phyloP scores from a whole-genome alignment of 2,329 filamentous ascomycete genomes.

The Xylaria arbuscula region DNA sequence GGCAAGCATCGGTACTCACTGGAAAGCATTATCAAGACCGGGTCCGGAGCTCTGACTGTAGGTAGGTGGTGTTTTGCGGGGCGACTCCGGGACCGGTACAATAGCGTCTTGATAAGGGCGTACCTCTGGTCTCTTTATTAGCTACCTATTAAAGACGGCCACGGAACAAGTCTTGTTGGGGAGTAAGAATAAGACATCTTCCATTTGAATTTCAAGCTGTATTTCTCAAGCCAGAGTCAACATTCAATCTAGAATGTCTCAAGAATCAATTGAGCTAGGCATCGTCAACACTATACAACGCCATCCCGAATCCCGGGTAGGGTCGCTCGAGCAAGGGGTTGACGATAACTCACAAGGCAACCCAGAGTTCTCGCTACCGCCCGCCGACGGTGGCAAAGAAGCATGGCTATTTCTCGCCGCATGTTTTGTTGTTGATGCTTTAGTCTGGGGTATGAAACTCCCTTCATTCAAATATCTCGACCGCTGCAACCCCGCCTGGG shows the following conservation, averaged over 20 bases:
- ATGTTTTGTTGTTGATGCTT: constrained; percentile 63
- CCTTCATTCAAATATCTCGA: neutral
- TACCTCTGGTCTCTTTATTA: neutral
- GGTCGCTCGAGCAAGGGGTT: constrained; percentile 13
- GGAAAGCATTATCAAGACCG: neutral
- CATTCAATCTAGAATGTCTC: constrained; percentile 18
- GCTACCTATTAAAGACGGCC: neutral
- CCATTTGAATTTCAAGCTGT: neutral
- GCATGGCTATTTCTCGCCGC: constrained; percentile 63
- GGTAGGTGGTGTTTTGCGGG: neutral
- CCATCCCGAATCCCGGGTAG: constrained; percentile 3
- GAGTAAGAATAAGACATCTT: neutral
- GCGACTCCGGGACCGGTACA: constrained; percentile 22
- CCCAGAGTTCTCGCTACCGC: constrained; percentile 53
- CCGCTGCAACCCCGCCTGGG: neutral
- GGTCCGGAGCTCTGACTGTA: neutral
- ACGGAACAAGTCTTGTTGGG: neutral
- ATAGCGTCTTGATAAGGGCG: constrained; percentile 14
- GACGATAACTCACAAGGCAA: constrained; percentile 6
- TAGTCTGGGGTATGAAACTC: constrained; percentile 60
- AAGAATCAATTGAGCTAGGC: constrained; percentile 11
- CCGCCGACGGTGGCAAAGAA: constrained; percentile 60
- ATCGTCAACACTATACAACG: neutral
- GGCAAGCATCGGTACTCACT: neutral
- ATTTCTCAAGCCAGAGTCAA: neutral